Conservation (phyloP, 2,329 filamentous ascomycete species). For the Boeremia exigua region DNA sequence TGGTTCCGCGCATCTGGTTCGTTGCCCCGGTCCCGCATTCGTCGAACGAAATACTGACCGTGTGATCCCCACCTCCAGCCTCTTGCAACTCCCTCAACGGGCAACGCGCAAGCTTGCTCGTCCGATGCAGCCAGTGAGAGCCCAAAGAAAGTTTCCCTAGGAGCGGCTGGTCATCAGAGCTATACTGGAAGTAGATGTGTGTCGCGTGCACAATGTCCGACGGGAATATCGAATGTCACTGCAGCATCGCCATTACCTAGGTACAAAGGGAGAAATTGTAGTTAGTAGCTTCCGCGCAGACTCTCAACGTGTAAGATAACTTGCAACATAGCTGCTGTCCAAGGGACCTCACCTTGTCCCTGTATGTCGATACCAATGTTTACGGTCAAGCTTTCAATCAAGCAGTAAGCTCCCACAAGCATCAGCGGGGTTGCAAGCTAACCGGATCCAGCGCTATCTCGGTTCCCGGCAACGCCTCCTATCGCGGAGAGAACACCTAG, state of each 20-base stretch:
- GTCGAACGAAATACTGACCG: conserved; percentile 10
- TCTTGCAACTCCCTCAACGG: conserved; percentile 10
- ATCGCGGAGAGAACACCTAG: not conserved
- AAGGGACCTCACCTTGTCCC: not conserved
- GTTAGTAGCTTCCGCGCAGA: not conserved
- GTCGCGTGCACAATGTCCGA: conserved; percentile 6
- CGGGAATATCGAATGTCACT: conserved; percentile 9
- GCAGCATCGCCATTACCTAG: not conserved
- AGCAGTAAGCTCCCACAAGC: conserved; percentile 10
- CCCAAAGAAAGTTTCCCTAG: not conserved
- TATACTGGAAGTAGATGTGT: conserved; percentile 4
- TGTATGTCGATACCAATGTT: not conserved
- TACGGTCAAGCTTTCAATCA: conserved; percentile 6
- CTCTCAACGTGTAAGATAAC: not conserved
- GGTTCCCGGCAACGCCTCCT: conserved; percentile 1
- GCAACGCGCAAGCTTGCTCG: not conserved
- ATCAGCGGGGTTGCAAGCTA: conserved; percentile 12
- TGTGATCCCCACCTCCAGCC: conserved; percentile 14
- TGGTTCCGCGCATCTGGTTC: conserved; percentile 9
- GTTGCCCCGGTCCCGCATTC: conserved; percentile 11
- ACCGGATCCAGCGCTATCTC: not conserved
- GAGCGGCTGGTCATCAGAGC: not conserved
- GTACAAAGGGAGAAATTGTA: not conserved
- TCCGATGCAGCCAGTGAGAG: conserved; percentile 2
- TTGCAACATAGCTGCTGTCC: not conserved